Evolutionary conservation across 495 filamentous ascomycete genomes (phyloP).

Genomic region (Jackrogersella multiformis): DNA sequence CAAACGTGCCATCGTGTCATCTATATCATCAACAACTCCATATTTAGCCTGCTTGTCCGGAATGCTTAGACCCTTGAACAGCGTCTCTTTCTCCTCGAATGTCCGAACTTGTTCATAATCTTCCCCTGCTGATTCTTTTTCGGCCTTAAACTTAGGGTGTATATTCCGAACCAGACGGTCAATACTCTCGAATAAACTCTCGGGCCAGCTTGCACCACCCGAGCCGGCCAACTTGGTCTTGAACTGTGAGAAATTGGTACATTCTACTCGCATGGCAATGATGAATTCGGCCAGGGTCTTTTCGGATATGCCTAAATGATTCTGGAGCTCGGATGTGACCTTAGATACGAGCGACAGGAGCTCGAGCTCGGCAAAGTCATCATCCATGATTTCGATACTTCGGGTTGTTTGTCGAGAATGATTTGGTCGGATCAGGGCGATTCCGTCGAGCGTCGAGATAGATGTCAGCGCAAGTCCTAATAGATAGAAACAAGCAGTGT

Average conservation of each 20-base stretch:
- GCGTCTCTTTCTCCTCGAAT: conserved; percentile 71
- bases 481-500: conserved; percentile 25
- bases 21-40: conserved; percentile 71
- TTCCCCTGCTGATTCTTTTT: conserved; percentile 51
- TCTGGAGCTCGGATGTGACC: conserved; percentile 92
- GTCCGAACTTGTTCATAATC: conserved; percentile 52
- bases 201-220: conserved; percentile 87
- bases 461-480: conserved; percentile 10
- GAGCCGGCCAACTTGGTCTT: conserved; percentile 71
- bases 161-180: conserved; percentile 87
- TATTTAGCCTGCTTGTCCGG: conserved; percentile 77
- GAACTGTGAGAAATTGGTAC: conserved; percentile 72
- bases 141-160: conserved; percentile 82
- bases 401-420: not conserved
- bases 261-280: conserved; percentile 87
- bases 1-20: conserved; percentile 92
- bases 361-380: conserved; percentile 86
- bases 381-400: conserved; percentile 70
- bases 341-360: conserved; percentile 92
- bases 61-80: conserved; percentile 90
- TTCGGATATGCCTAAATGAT: conserved; percentile 91
- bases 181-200: conserved; percentile 88
- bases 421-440: not conserved
- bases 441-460: not conserved
- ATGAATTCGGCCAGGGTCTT: conserved; percentile 96